Conservation (phyloP, 108 stramenopile species). For the Aurantiochytrium sp. region DNA sequence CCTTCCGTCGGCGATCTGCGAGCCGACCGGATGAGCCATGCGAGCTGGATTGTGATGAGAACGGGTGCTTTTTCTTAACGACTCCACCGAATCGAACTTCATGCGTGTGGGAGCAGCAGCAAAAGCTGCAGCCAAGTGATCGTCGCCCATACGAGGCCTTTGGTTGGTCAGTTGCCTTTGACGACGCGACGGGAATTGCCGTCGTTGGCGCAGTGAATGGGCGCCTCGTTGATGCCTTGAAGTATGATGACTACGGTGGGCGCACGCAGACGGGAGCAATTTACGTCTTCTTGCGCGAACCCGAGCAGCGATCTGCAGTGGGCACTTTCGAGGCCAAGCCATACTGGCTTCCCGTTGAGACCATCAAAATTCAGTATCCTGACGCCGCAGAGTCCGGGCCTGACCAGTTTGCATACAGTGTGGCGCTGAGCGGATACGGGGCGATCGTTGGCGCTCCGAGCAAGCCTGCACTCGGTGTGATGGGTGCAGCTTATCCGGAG, state of each 20-base stretch:
- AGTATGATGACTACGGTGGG: neutral
- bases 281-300: constrained; percentile 53
- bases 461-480: neutral
- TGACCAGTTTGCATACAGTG: constrained; percentile 54
- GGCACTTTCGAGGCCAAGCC: constrained; percentile 25
- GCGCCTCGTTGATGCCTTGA: neutral
- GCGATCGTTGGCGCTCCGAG: constrained; percentile 39
- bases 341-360: constrained; percentile 48
- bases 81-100: constrained; percentile 22
- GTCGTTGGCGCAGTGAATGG: constrained; percentile 44
- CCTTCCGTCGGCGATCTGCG: constrained; percentile 38
- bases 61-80: neutral
- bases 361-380: constrained; percentile 52
- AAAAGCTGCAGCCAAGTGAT: constrained; percentile 56
- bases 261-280: constrained; percentile 51
- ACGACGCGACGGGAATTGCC: constrained; percentile 50
- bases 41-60: neutral
- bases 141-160: constrained; percentile 52
- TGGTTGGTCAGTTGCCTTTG: constrained; percentile 48
- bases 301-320: constrained; percentile 26
- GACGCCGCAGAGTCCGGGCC: constrained; percentile 34
- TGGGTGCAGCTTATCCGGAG: constrained; percentile 5
- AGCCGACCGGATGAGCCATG: neutral
- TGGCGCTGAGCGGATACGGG: constrained; percentile 30
- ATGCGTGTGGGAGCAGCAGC: constrained; percentile 56